Conservation (phyloP, 1,139 yeast species). For the Entelexis paramagnoliae region DNA sequence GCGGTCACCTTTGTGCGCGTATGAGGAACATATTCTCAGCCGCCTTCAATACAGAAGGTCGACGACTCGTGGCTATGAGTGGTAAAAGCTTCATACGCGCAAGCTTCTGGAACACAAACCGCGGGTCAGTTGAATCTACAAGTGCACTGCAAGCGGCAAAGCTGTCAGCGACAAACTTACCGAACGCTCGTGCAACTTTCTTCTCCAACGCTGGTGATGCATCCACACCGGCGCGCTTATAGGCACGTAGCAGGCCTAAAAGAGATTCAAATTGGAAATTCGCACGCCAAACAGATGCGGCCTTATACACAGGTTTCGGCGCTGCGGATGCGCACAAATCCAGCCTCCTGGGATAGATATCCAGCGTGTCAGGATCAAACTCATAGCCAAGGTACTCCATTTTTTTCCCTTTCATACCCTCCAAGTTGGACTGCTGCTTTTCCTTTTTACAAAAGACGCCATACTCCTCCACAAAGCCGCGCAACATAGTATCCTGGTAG, state of each 20-base stretch:
- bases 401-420: not conserved
- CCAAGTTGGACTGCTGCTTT: slow-evolving; percentile 41
- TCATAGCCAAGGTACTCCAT: slow-evolving; percentile 8
- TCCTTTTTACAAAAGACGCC: slow-evolving; percentile 51
- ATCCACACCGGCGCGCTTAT: not conserved
- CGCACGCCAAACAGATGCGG: not conserved
- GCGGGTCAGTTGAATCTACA: not conserved
- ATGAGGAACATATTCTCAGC: not conserved
- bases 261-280: slow-evolving; percentile 2
- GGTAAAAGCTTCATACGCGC: not conserved
- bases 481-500: slow-evolving; percentile 29
- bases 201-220: not conserved
- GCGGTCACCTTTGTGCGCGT: not conserved
- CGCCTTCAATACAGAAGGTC: not conserved
- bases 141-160: not conserved
- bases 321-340: not conserved
- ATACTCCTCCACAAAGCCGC: slow-evolving; percentile 39
- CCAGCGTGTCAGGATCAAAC: slow-evolving; percentile 4
- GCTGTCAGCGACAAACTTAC: slow-evolving; percentile 7
- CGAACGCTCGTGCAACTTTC: slow-evolving; percentile 2
- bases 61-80: not conserved
- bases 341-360: not conserved
- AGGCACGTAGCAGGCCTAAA: not conserved
- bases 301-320: not conserved
- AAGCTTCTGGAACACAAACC: not conserved